Base-by-base conservation (phyloP, 2,329 filamentous ascomycete species). In the Aspergillus brunneoviolaceus region DNA sequence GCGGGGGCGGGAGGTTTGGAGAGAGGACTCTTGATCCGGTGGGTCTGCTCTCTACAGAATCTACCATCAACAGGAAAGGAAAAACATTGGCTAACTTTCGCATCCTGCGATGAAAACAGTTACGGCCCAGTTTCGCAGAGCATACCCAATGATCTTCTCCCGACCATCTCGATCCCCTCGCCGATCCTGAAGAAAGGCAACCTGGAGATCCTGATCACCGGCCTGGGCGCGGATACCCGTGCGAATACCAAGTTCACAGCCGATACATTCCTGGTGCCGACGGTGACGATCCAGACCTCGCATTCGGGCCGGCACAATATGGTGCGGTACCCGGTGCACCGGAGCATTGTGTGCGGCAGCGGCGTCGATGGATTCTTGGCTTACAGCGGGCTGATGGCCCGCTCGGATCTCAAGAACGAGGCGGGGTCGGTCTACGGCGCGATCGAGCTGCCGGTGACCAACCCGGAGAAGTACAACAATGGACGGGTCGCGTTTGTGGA, bases 241-340 rank as follows among this genome's bases (percentile, higher is more conserved):
- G 77, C 86, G 4, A 82, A 84, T 60, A 68, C 70, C 39, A 74
- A 83, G 4, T 79, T 83, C 58, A 74, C 79, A 11, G 74, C 78
- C 35, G 89, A 93, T 63, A 81, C 85, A 0, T 80, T 93, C 12
- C 82, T 96, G n/a, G 88, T 91, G 19, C 92, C 92, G 2, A 83
- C 82, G 0, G 83, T 96, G 35, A 87, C 90, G 21, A 89, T 91
- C 48, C 85, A 85, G 1, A 83, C 81, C 5, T 87, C 89, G 14
- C 82, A 82, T 61, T 85, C 85, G 16, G 87, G 87, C 9, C 82
- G 86, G 62, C 83, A 86, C 59, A 87, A 87, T 12, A 84, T 87
- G 16, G 82, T 95, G 48, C 86, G 87, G 6, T 92, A 91, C 49
- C 93, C 94, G 0, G 92, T 97, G 1, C 94, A 98, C 72, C 90